phyloP scores from a whole-genome alignment of 23 red algal genomes.

The Gracilaria domingensis region DNA sequence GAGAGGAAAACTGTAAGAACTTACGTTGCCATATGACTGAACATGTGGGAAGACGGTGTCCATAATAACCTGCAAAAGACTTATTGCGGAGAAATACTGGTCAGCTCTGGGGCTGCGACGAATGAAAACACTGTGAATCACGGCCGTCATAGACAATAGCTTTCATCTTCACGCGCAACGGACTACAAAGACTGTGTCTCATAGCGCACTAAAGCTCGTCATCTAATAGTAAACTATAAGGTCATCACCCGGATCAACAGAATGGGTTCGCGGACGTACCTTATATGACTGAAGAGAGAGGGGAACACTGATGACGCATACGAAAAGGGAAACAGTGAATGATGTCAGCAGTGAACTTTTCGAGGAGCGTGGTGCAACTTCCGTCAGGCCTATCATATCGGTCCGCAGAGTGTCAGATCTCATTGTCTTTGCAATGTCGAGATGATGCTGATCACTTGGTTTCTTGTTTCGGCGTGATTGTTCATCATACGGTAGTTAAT shows the following conservation, averaged over 20 bases:
- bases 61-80: neutral
- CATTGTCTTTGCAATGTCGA: slow-evolving; percentile 14
- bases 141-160: slow-evolving; percentile 24
- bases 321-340: neutral
- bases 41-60: neutral
- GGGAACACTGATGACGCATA: neutral
- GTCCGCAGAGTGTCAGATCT: slow-evolving; percentile 35
- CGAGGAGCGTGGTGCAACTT: neutral
- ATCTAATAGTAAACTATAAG: slow-evolving; percentile 28
- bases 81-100: neutral
- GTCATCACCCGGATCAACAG: slow-evolving; percentile 9
- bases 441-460: slow-evolving; percentile 25
- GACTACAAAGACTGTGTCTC: slow-evolving; percentile 28
- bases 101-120: neutral
- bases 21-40: neutral
- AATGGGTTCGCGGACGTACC: neutral
- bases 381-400: slow-evolving; percentile 49
- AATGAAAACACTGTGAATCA: neutral
- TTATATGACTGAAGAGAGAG: neutral
- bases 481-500: slow-evolving; percentile 9
- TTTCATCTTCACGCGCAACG: slow-evolving; percentile 34
- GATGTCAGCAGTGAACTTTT: neutral
- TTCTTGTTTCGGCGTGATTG: slow-evolving; percentile 19
- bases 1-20: neutral
- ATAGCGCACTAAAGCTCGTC: slow-evolving; percentile 30